phyloP scores from a whole-genome alignment of 1,284 basidiomycete genomes.

The Moniliophthora roreri region DNA sequence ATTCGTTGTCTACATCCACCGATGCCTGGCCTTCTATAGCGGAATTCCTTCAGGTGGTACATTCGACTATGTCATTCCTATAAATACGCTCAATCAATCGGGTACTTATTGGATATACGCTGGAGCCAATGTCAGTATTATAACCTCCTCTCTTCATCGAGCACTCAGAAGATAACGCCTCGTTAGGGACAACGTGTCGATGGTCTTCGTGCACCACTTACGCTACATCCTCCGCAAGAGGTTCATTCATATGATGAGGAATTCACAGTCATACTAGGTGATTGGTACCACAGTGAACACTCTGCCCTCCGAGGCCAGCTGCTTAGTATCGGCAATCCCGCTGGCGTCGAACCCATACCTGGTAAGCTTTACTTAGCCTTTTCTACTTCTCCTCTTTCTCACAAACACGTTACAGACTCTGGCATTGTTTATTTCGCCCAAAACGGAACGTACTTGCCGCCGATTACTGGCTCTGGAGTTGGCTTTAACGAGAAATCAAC shows the following conservation, averaged over 20 bases:
- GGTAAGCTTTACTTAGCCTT: constrained; percentile 35
- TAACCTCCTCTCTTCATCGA: neutral
- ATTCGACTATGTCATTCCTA: constrained; percentile 79
- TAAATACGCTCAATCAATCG: constrained; percentile 66
- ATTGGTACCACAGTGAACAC: constrained; percentile 86
- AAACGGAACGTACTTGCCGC: constrained; percentile 67
- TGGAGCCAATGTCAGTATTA: constrained; percentile 49
- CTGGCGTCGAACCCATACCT: constrained; percentile 86
- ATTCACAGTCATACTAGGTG: constrained; percentile 80
- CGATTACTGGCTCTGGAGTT: constrained; percentile 45
- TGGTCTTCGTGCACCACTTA: constrained; percentile 77
- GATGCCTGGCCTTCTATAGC: constrained; percentile 38
- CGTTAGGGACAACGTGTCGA: constrained; percentile 82
- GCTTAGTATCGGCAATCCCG: constrained; percentile 73
- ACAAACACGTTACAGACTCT: constrained; percentile 51
- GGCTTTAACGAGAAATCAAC: constrained; percentile 87
- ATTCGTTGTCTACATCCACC: neutral
- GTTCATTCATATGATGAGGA: constrained; percentile 85
- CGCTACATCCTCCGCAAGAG: constrained; percentile 69
- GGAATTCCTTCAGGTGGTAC: constrained; percentile 79
- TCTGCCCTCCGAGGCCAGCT: constrained; percentile 64
- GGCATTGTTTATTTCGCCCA: constrained; percentile 84
- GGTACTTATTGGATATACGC: constrained; percentile 91
- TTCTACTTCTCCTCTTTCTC: neutral
- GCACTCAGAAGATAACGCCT: neutral